Percentiles rank a stretch among this genome's conserved stretches.
Evolutionary conservation across 2,329 filamentous ascomycete species (phyloP).

Genomic region (Fusarium sp.): DNA sequence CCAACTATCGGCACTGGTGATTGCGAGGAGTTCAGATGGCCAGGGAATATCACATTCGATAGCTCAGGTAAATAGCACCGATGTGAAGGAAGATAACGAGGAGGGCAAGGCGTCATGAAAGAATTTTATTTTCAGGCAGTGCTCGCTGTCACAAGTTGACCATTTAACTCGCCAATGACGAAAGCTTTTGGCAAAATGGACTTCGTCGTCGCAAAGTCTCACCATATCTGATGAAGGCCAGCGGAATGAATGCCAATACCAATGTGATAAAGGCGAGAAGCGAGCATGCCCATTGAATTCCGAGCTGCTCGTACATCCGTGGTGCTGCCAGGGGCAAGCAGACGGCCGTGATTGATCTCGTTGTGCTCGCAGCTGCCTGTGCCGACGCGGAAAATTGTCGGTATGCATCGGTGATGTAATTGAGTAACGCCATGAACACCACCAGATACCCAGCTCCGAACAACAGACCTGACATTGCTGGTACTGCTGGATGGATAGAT

Average conservation of each 20-base stretch:
- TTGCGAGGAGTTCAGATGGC: neutral
- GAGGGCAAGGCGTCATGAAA: neutral
- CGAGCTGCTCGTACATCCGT: constrained; percentile 31
- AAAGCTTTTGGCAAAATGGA: neutral
- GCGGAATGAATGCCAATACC: neutral
- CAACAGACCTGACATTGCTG: neutral
- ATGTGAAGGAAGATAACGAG: neutral
- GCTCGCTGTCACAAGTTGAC: too few species aligned
- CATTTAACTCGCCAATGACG: too few species aligned
- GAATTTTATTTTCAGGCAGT: neutral
- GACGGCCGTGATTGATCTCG: constrained; percentile 19
- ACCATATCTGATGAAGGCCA: neutral
- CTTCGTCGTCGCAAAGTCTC: neutral
- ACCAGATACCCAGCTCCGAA: neutral
- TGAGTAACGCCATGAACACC: constrained; percentile 8
- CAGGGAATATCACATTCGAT: constrained; percentile 27
- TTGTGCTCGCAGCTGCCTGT: constrained; percentile 17
- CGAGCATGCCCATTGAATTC: constrained; percentile 35
- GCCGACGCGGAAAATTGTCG: constrained; percentile 24
- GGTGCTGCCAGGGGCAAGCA: constrained; percentile 27
- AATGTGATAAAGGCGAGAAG: neutral
- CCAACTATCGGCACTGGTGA: constrained; percentile 34
- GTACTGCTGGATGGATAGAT: neutral
- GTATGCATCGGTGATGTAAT: constrained; percentile 25
- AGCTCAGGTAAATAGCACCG: constrained; percentile 23